Evolutionary conservation across 768 basidiomycete species (phyloP).

Genomic region (Wakefieldia striispora): DNA sequence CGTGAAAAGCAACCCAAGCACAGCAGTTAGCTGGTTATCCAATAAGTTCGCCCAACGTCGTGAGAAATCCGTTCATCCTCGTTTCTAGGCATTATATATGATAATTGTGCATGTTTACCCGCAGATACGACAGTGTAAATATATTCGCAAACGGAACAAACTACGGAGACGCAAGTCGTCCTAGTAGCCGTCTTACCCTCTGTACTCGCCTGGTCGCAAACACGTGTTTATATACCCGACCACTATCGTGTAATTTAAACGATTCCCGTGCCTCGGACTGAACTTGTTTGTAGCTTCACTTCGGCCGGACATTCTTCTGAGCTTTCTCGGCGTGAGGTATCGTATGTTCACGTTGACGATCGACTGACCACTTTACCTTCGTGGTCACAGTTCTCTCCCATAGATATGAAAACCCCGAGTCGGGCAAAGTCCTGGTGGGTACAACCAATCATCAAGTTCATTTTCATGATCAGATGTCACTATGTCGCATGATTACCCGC

Average conservation of each 20-base stretch:
- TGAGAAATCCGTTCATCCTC: background rate
- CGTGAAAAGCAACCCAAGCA: slow-evolving; percentile 11
- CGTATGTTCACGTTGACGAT: too few species aligned
- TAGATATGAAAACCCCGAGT: background rate
- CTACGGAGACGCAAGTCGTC: background rate
- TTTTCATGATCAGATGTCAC: background rate
- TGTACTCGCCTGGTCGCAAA: background rate
- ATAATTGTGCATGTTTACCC: background rate
- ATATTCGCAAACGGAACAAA: background rate
- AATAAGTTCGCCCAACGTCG: background rate
- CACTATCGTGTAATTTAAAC: background rate
- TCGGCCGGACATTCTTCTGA: slow-evolving; percentile 2
- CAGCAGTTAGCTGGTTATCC: background rate
- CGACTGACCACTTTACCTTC: background rate
- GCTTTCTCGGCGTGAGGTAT: background rate
- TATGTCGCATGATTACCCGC: background rate
- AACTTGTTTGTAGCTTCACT: background rate
- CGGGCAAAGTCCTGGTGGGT: background rate
- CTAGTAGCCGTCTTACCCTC: background rate
- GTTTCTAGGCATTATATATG: slow-evolving; percentile 2
- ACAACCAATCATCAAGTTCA: background rate
- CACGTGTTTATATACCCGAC: background rate
- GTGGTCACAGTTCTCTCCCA: background rate
- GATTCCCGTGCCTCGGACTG: background rate
- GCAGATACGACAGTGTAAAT: background rate